Base-by-base conservation (phyloP, 169 alveolate genomes). In the Sarcocystis neurona region DNA sequence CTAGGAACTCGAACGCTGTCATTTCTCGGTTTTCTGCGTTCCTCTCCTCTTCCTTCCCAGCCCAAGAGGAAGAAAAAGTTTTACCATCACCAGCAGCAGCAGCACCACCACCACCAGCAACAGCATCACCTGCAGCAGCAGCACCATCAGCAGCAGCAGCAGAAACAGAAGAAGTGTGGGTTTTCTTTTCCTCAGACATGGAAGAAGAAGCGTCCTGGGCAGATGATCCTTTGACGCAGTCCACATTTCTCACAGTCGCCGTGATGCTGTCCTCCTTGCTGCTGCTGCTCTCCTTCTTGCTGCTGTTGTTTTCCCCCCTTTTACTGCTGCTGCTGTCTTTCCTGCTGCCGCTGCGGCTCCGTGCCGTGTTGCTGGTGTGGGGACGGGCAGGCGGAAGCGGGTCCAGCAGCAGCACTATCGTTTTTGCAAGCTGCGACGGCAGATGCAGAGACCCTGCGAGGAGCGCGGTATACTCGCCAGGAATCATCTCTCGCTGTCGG, bases 401-500 rank as follows among this genome's bases (percentile, higher is more conserved):
- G 37, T 84, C 89, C 4, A 84, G 82, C 30, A 84, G 80, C 46
- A 68, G 50, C 48, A 32, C 89, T 1, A 56, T 12, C 43, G 34
- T 39, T 37, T 63, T 84, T 30, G 89, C 89, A 10, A 84, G 63
- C 20, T 39, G 41, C 47, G 20, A n/a, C 5, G 79, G 79, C 63
- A 60, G 23, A 12, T 60, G 23, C 37, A 56, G 34, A 34, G 39
- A 27, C 34, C n/a, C 63, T 41, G n/a, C 50, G 39, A 47, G 75
- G 30, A 70, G 89, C 20, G 82, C 68, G 6, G 79, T 37, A 46
- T 15, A 56, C 68, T 68, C 82, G 0, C 82, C 89, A 3, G 89
- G 89, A 6, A 84, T 41, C 82, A 74, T 15, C 74, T 37, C 66
- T 43, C 58, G 58, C 41, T 37, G 44, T 20, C 68, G 58, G 44